Conservation (phyloP, 192 early-diverging fungal species). For the Umbelopsis sp. region DNA sequence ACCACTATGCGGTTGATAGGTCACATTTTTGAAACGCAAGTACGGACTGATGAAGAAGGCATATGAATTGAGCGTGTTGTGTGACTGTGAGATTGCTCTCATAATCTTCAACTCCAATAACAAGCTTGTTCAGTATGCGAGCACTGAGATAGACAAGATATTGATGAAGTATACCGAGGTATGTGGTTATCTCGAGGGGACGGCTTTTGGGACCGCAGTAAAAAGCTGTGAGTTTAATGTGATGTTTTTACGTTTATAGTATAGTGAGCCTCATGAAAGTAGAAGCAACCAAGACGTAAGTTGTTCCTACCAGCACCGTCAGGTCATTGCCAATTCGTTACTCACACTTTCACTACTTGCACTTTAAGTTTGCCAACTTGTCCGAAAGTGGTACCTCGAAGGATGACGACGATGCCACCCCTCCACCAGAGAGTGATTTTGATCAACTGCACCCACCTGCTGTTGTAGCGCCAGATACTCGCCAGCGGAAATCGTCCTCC, state of each 20-base stretch:
- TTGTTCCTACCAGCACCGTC: background rate
- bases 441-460: slow-evolving; percentile 1
- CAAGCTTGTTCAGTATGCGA: slow-evolving; percentile 93
- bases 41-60: slow-evolving; percentile 97
- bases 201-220: too few relatives aligned
- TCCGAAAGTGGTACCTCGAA: slow-evolving; percentile 20
- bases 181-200: background rate
- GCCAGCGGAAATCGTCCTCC: background rate
- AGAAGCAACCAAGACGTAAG: slow-evolving; percentile 47
- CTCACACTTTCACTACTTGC: background rate
- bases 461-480: background rate
- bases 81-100: slow-evolving; percentile 93
- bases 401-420: slow-evolving; percentile 16
- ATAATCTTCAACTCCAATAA: slow-evolving; percentile 94
- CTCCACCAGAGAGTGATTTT: slow-evolving; percentile 7
- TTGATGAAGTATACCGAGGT: slow-evolving; percentile 90
- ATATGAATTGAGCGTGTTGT: slow-evolving; percentile 91
- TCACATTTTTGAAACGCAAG: slow-evolving; percentile 94
- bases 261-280: slow-evolving; percentile 44
- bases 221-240: background rate
- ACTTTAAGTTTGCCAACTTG: slow-evolving; percentile 31
- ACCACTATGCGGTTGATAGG: slow-evolving; percentile 43
- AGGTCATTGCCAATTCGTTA: background rate
- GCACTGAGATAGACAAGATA: slow-evolving; percentile 93
- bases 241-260: slow-evolving; percentile 24